Percentiles rank a stretch among this genome's conserved stretches.
These are phyloP conservation scores for Cupressus sempervirens DNA, from an alignment of 75 land plant species.

Conservation along the genomic window DNA sequence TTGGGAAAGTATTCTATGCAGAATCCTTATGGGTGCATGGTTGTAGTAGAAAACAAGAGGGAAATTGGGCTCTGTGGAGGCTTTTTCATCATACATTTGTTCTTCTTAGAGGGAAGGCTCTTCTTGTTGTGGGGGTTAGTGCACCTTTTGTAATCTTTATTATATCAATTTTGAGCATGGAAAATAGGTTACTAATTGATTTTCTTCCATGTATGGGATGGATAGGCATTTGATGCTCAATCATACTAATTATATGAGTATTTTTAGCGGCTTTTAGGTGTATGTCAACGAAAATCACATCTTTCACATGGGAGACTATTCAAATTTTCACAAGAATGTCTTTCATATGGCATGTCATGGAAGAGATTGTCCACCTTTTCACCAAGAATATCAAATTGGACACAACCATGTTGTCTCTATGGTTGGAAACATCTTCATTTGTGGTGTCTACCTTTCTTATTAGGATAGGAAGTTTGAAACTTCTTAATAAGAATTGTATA, in stretches of 20 bases:
- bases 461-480: not conserved
- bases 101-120: conserved; percentile 18
- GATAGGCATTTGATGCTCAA: conserved; percentile 22
- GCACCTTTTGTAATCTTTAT: conserved; percentile 18
- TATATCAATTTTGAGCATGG: conserved; percentile 9
- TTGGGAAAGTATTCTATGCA: conserved; percentile 12
- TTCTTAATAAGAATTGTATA: not conserved
- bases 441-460: conserved; percentile 10
- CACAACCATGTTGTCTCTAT: conserved; percentile 21
- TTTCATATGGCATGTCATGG: conserved; percentile 21
- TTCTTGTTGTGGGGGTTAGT: conserved; percentile 23
- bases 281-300: conserved; percentile 8
- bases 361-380: conserved; percentile 18
- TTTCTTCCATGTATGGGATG: conserved; percentile 26
- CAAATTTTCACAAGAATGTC: conserved; percentile 15
- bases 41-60: conserved; percentile 17
- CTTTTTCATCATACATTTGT: conserved; percentile 16
- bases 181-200: conserved; percentile 19
- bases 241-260: conserved; percentile 17
- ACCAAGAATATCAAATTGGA: conserved; percentile 7
- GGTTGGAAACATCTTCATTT: conserved; percentile 24
- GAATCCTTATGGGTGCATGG: conserved; percentile 21
- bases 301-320: conserved; percentile 27
- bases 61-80: conserved; percentile 18
- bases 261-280: conserved; percentile 15